A percentile compares a stretch with the other conserved stretches of the same genome.
These are phyloP conservation scores for Lactarius evosmus DNA, from an alignment of 768 basidiomycete species.

Conservation along the genomic window DNA sequence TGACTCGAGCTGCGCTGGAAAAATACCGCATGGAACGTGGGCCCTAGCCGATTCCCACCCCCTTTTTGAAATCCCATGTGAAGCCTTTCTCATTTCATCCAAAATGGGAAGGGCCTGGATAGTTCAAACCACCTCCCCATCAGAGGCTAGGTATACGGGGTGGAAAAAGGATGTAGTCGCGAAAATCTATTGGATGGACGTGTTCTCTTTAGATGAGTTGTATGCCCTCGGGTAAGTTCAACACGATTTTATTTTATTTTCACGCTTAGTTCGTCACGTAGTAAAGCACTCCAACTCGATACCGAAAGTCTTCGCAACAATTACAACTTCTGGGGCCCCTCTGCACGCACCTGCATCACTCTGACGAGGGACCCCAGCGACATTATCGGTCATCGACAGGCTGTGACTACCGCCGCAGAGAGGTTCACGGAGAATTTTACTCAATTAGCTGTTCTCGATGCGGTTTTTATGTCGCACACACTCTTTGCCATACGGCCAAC, in stretches of 20 bases:
- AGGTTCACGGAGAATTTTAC: neutral
- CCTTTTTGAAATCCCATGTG: no score
- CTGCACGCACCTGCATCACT: neutral
- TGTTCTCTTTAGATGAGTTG: neutral
- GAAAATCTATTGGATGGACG: neutral
- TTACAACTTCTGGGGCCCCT: neutral
- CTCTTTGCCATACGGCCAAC: neutral
- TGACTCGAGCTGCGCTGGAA: no score
- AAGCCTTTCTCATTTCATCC: no score
- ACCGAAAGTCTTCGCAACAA: neutral
- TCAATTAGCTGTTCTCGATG: no score
- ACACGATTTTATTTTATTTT: neutral
- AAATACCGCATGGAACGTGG: no score
- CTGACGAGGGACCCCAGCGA: neutral
- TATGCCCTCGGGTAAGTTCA: neutral
- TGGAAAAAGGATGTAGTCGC: neutral
- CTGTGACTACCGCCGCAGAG: neutral
- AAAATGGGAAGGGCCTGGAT: no score
- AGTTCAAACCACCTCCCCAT: neutral
- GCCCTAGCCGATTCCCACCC: no score
- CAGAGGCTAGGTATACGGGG: neutral
- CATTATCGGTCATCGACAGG: neutral
- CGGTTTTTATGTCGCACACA: no score
- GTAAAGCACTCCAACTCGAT: neutral
- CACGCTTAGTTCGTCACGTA: neutral